phyloP scores from a whole-genome alignment of 192 early-diverging fungal genomes.

The Umbelopsis vinacea region DNA sequence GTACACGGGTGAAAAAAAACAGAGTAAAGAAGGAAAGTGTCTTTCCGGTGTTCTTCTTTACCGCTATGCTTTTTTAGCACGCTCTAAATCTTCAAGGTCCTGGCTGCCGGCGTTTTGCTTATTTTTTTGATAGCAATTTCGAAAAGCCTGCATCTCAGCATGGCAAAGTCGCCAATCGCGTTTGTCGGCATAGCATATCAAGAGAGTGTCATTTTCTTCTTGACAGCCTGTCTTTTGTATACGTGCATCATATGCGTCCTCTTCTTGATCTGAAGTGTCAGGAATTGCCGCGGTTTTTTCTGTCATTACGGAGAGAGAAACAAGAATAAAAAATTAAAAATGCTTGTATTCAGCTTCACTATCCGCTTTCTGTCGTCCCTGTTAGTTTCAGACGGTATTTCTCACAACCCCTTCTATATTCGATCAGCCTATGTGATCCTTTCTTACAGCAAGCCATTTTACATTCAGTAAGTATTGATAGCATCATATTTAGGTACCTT shows the following conservation, averaged over 20 bases:
- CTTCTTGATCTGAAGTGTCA: conserved; percentile 57
- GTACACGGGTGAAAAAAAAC: no score
- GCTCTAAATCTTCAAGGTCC: conserved; percentile 20
- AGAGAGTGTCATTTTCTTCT: conserved; percentile 78
- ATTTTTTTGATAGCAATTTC: conserved; percentile 70
- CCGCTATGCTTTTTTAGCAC: not conserved
- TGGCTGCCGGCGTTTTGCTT: conserved; percentile 34
- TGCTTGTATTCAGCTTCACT: no score
- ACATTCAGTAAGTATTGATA: no score
- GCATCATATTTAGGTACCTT: no score
- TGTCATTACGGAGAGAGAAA: not conserved
- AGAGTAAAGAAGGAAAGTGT: no score
- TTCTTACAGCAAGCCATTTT: no score
- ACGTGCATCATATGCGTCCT: conserved; percentile 79
- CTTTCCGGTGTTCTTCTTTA: no score
- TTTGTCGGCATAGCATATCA: conserved; percentile 82
- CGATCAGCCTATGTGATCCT: no score
- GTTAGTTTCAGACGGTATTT: no score
- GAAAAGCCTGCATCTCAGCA: conserved; percentile 78
- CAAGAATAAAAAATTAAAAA: no score
- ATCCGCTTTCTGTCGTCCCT: no score
- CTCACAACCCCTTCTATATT: no score
- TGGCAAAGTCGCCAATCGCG: conserved; percentile 89
- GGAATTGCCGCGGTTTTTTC: not conserved
- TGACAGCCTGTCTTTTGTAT: conserved; percentile 82